Evolutionary conservation across 2,329 filamentous ascomycete genomes (phyloP).

Genomic region (Colletotrichum euphorbiae): DNA sequence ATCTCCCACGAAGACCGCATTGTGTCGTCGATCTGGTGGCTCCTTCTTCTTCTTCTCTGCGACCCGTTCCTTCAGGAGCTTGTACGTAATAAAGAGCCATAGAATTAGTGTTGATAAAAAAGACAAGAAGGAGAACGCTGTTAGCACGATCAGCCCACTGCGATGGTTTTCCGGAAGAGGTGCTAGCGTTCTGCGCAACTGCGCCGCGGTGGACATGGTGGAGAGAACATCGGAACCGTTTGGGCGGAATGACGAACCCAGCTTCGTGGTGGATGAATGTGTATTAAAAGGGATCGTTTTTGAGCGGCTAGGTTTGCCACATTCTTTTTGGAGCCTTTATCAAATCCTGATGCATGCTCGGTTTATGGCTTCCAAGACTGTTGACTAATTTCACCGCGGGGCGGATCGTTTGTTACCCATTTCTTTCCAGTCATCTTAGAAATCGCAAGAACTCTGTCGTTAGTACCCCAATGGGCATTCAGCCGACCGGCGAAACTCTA

Average conservation of each 20-base stretch:
- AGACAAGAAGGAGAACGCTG: constrained; percentile 20
- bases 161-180: constrained; percentile 27
- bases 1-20: neutral
- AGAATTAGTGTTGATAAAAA: constrained; percentile 10
- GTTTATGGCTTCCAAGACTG: constrained; percentile 1
- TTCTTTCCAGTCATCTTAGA: neutral
- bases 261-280: too few species aligned
- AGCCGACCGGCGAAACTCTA: neutral
- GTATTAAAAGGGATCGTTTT: too few species aligned
- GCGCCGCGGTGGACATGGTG: constrained; percentile 25
- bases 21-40: neutral
- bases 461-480: neutral
- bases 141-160: constrained; percentile 20
- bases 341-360: constrained; percentile 1
- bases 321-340: neutral
- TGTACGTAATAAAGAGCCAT: constrained; percentile 31
- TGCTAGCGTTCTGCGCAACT: constrained; percentile 19
- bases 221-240: neutral
- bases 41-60: neutral
- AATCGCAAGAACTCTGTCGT: constrained; percentile 13
- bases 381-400: neutral
- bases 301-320: too few species aligned
- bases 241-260: too few species aligned
- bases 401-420: neutral
- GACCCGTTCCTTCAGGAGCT: constrained; percentile 9